These are phyloP conservation scores for Dictyostelium capitatum DNA, from an alignment of 78 protist genomes.

Conservation along the genomic window DNA sequence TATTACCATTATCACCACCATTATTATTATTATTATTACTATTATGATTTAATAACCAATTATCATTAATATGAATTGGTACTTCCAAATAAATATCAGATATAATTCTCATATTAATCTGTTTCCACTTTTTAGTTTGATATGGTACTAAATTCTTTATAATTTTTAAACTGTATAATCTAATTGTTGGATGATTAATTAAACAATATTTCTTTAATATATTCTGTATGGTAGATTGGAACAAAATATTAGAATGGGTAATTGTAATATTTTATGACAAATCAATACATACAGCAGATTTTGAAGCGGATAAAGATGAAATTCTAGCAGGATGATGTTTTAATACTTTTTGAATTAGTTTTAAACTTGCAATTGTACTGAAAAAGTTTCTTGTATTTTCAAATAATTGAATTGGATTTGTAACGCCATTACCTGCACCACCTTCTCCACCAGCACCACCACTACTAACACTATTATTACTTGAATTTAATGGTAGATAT, in stretches of 20 bases:
- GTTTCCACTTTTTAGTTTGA: slow-evolving; percentile 68
- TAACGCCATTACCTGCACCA: not conserved
- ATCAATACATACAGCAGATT: slow-evolving; percentile 54
- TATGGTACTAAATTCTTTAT: slow-evolving; percentile 58
- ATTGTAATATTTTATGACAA: not conserved
- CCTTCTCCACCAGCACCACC: slow-evolving; percentile 9
- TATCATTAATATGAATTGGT: slow-evolving; percentile 72
- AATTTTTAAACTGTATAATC: slow-evolving; percentile 59
- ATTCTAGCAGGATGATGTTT: slow-evolving; percentile 66
- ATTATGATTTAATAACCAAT: slow-evolving; percentile 46
- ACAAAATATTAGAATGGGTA: not conserved
- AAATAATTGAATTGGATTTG: not conserved
- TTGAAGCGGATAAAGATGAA: slow-evolving; percentile 25
- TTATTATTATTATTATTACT: not conserved
- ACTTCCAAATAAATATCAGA: slow-evolving; percentile 74
- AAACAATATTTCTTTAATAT: slow-evolving; percentile 48
- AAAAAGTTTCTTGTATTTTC: slow-evolving; percentile 47
- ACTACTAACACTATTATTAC: slow-evolving; percentile 12
- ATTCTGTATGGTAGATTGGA: not conserved
- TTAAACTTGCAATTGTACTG: slow-evolving; percentile 31
- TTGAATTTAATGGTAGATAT: not conserved
- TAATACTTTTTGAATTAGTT: slow-evolving; percentile 58
- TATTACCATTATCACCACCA: not conserved
- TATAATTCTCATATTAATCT: slow-evolving; percentile 63
- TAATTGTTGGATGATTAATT: slow-evolving; percentile 34